Percentiles rank a stretch among this genome's conserved stretches.
These are phyloP conservation scores for Alliaria petiolata DNA, from an alignment of 345 rosid genomes.

Conservation along the genomic window DNA sequence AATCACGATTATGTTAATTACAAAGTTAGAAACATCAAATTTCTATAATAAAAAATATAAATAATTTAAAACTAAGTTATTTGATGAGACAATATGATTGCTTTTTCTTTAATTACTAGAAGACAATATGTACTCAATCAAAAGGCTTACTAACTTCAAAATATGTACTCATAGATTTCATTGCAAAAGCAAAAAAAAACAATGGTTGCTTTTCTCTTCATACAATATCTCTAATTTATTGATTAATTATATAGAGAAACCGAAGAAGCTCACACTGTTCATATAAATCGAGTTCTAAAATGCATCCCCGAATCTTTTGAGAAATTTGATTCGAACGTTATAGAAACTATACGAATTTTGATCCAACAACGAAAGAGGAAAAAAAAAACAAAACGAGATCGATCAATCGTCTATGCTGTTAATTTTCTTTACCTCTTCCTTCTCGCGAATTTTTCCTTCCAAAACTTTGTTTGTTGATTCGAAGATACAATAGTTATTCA, in stretches of 20 bases:
- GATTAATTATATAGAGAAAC: neutral
- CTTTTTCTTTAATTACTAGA: neutral
- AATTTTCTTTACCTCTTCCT: neutral
- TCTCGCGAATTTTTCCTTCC: neutral
- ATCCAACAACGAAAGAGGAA: neutral
- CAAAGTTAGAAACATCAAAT: too few species aligned
- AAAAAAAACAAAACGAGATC: neutral
- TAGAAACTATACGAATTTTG: neutral
- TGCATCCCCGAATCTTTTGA: neutral
- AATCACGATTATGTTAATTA: too few species aligned
- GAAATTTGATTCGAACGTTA: slow-evolving; percentile 10
- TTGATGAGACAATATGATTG: neutral
- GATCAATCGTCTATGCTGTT: neutral
- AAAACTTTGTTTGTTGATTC: slow-evolving; percentile 1
- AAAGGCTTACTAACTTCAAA: slow-evolving; percentile 1
- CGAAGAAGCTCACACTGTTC: neutral
- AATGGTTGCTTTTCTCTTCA: neutral
- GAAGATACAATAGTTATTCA: neutral
- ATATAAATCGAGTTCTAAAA: neutral
- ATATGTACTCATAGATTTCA: neutral
- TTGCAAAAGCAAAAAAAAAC: neutral
- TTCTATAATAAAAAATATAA: too few species aligned
- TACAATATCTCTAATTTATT: neutral
- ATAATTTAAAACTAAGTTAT: neutral
- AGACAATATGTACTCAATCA: neutral